These are phyloP conservation scores for Capronia coronata DNA, from an alignment of 2,329 filamentous ascomycete genomes.

Conservation along the genomic window DNA sequence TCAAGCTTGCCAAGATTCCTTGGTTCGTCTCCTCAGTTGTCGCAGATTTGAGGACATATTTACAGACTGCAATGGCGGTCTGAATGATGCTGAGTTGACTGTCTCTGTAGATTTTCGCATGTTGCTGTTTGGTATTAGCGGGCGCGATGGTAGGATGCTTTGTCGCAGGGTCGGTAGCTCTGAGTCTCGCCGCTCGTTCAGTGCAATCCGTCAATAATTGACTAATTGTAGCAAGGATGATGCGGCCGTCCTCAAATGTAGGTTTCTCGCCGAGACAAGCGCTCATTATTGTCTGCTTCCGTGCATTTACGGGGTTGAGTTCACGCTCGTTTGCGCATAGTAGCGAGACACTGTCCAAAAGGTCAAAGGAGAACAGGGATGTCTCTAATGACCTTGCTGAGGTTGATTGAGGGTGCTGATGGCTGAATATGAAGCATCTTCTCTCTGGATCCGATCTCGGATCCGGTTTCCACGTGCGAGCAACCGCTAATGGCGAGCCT, in stretches of 20 bases:
- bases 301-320: conserved; percentile 29
- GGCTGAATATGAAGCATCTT: conserved; percentile 42
- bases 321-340: conserved; percentile 40
- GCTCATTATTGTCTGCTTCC: conserved; percentile 25
- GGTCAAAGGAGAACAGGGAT: conserved; percentile 39
- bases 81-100: conserved; percentile 38
- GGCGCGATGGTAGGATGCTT: conserved; percentile 26
- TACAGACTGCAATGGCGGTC: conserved; percentile 36
- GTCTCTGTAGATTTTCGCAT: conserved; percentile 40
- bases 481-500: conserved; percentile 36
- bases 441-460: conserved; percentile 32
- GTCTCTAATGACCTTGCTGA: conserved; percentile 35
- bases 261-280: conserved; percentile 13
- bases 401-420: conserved; percentile 39
- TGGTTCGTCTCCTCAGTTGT: conserved; percentile 19
- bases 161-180: conserved; percentile 26
- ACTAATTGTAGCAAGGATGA: conserved; percentile 36
- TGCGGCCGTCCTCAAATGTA: conserved; percentile 31
- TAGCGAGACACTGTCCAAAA: conserved; percentile 39
- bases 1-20: conserved; percentile 13
- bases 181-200: conserved; percentile 36
- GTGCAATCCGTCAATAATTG: conserved; percentile 40
- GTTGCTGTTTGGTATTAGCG: conserved; percentile 36
- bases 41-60: conserved; percentile 36
- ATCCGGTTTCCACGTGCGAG: conserved; percentile 31